Evolutionary conservation across 305 asterid genomes (phyloP), one percentile per base, ranked within the genome.

Genomic region (Plantago coronopus): DNA sequence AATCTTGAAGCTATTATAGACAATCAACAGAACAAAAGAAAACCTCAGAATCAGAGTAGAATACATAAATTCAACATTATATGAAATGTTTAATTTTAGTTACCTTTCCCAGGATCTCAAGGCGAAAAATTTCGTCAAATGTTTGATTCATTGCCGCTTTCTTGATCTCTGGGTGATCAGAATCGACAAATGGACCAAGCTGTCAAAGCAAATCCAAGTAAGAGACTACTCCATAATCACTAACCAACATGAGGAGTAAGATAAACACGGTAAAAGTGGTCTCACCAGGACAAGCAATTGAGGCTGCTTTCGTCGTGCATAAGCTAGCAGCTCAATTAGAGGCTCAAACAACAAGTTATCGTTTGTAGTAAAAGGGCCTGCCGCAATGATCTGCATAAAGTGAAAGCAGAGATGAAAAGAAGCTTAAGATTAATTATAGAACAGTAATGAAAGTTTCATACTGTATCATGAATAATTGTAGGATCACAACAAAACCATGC

Each of bases 141-240:
- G 95, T 80, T 74, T 68, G 82, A 76, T 81, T 31, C 48, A 80
- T 62, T 51, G 80, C 55, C 74, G 91, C 94, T 69, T 78, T 93
- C 79, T 62, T 85, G 55, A 89, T 72, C 83, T 79, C 91, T 7
- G 95, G 87, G 73, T 89, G 99, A 70, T 89, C 94, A 54, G 97
- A 81, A 83, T 93, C 99, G 61, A 93, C 56, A 64, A 93, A 89
- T 54, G 97, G 99, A 64, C 97, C 97, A 4, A 85, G 76, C 98
- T 88, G 84, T 62, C 74, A 71, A 66, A 77, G 61, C 70, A 76
- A 76, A 71, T 64, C 48, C 46, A 79, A 61, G 72, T 63, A 66
- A 60, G 60, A 55, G 48, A 31, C 13, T 55, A 7, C 53, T 10
- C 27, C 47, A 27, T 27, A 25, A 27, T 23, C n/a, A n/a, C n/a